Conservation (phyloP, 768 basidiomycete genomes). For the Lactarius hatsudake region DNA sequence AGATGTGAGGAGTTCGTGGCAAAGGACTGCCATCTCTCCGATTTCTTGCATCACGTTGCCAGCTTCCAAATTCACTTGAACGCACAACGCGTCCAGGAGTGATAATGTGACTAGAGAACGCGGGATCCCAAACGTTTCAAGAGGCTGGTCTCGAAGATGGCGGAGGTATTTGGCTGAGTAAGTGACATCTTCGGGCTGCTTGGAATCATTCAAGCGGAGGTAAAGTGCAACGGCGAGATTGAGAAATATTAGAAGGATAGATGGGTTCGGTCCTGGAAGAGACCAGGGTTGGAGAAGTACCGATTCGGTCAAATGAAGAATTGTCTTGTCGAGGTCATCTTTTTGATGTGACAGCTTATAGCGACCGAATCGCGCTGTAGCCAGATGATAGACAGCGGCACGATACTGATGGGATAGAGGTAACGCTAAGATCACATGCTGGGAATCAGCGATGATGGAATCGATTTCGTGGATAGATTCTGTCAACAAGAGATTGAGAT, state of each 20-base stretch:
- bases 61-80: background rate
- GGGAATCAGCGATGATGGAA: background rate
- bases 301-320: background rate
- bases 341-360: background rate
- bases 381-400: background rate
- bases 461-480: background rate
- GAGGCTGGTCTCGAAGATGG: background rate
- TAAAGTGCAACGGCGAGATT: too few relatives aligned
- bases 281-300: constrained; percentile 2
- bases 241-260: too few relatives aligned
- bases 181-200: background rate
- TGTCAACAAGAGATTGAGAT: too few relatives aligned
- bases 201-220: background rate
- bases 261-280: too few relatives aligned
- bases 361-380: background rate
- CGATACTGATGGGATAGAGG: background rate
- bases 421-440: background rate
- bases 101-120: background rate
- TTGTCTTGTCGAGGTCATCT: background rate
- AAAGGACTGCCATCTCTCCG: background rate
- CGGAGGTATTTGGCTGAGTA: background rate
- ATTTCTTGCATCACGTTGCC: background rate
- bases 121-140: background rate
- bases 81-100: background rate
- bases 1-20: background rate